Percentiles rank a stretch among this genome's conserved stretches.
These are phyloP conservation scores for Aschersonia sp. DNA, from an alignment of 2,329 filamentous ascomycete species.

Conservation along the genomic window DNA sequence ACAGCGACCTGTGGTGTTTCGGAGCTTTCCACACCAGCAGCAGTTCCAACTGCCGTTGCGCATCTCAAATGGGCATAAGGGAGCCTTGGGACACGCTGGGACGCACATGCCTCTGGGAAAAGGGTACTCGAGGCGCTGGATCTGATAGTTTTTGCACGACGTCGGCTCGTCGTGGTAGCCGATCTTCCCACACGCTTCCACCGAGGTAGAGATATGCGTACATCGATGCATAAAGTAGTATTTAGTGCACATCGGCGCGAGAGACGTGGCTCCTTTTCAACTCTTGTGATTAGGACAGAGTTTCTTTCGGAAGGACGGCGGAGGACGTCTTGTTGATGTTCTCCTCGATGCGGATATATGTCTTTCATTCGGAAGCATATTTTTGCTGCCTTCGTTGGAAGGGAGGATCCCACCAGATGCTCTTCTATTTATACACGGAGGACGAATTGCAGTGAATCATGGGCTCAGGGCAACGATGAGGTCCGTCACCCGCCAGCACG, in stretches of 20 bases:
- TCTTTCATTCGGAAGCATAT: too few relatives aligned
- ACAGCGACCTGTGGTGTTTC: constrained; percentile 34
- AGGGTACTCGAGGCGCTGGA: constrained; percentile 30
- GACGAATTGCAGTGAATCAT: not conserved
- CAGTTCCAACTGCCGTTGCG: constrained; percentile 38
- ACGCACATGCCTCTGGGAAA: constrained; percentile 27
- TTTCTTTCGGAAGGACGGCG: too few relatives aligned
- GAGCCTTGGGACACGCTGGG: constrained; percentile 27
- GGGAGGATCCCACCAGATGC: not conserved
- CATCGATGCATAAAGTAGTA: constrained; percentile 13
- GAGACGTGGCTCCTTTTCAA: not conserved
- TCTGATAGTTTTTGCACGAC: constrained; percentile 28
- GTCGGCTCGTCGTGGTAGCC: constrained; percentile 17
- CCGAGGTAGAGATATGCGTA: constrained; percentile 32
- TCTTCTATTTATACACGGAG: not conserved
- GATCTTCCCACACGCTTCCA: constrained; percentile 29
- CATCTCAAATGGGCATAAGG: constrained; percentile 33
- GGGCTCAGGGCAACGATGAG: too few relatives aligned
- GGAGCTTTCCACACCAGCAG: constrained; percentile 40
- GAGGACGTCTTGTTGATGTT: too few relatives aligned
- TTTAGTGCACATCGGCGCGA: constrained; percentile 1
- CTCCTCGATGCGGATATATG: too few relatives aligned
- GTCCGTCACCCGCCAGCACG: too few relatives aligned
- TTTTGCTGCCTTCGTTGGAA: not conserved
- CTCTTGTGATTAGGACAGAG: too few relatives aligned